Base-by-base conservation (phyloP, 1,284 basidiomycete species). In the Acaromyces ingoldii region DNA sequence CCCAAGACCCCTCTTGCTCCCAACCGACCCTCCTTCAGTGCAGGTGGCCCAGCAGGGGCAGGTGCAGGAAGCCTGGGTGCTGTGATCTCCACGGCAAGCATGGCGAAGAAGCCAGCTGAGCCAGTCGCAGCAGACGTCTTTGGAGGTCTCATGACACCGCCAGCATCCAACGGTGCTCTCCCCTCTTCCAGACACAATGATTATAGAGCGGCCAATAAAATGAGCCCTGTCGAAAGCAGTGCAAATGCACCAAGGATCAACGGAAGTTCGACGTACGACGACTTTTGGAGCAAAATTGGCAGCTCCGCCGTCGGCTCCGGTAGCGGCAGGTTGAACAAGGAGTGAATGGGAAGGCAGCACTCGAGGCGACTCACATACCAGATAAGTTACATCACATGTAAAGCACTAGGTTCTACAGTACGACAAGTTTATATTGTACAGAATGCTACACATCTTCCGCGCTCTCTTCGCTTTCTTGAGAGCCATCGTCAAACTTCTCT, bases 231-330 rank as follows among this genome's bases (percentile, higher is more conserved):
- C n/a, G n/a, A n/a, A n/a, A 29, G 24, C 6, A 4, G 21, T 26
- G 11, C 30, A 45, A n/a, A 25, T 31, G 17, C 36, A 17, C 24
- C 7, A 6, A 37, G 24, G 6, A 37, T 17, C 17, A 45, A 28
- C 4, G 42, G 42, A 4, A 45, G 26, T n/a, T n/a, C n/a, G 28
- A 45, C 29, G 19, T 45, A 45, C 24, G 42, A 28, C 26, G 42
- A 45, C 24, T 45, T 45, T 45, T 45, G 42, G 42, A 45, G 42
- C 15, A 45, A 45, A 17, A 45, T 45, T 28, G 42, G 42, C 13
- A 26, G 11, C 19, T n/a, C 42, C 11, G 26, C 19, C 6, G 19
- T 9, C n/a, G n/a, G n/a, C n/a, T n/a, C n/a, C n/a, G n/a, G n/a
- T n/a, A n/a, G n/a, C n/a, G n/a, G n/a, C n/a, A n/a, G n/a, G n/a